Evolutionary conservation across 441 rosid genomes (phyloP).

Genomic region (Melastoma candidum): DNA sequence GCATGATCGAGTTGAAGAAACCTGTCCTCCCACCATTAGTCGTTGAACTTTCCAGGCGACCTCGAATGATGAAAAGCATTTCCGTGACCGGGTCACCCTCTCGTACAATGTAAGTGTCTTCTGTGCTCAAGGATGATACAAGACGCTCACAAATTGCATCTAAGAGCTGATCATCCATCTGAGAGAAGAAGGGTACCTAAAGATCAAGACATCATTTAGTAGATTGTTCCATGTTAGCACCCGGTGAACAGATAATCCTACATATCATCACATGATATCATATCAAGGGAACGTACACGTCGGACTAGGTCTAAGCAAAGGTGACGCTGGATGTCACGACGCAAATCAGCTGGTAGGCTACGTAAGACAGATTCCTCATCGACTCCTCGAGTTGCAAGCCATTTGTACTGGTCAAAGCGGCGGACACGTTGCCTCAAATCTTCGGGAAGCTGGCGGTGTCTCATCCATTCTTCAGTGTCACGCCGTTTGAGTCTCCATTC

Average conservation of each 20-base stretch:
- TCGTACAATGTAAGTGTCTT: constrained; percentile 69
- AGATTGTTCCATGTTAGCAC: neutral
- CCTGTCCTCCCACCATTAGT: constrained; percentile 94
- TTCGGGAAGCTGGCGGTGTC: constrained; percentile 90
- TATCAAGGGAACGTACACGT: constrained; percentile 42
- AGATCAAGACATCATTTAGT: constrained; percentile 2
- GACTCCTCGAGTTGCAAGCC: constrained; percentile 92
- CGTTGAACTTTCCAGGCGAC: constrained; percentile 82
- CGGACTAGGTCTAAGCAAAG: constrained; percentile 87
- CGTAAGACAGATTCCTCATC: constrained; percentile 67
- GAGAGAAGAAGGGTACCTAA: constrained; percentile 94
- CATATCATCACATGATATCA: neutral
- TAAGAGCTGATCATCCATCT: constrained; percentile 87
- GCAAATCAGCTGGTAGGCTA: constrained; percentile 82
- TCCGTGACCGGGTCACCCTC: constrained; percentile 88
- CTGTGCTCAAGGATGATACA: constrained; percentile 69
- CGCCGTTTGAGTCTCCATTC: constrained; percentile 92
- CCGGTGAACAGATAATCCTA: no score
- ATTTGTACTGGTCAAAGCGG: constrained; percentile 76
- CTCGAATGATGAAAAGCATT: constrained; percentile 82
- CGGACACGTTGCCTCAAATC: constrained; percentile 59
- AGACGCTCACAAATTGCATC: constrained; percentile 85
- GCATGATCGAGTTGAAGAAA: constrained; percentile 65
- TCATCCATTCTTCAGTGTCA: constrained; percentile 98
- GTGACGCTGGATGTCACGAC: constrained; percentile 80